A percentile compares a stretch with the other conserved stretches of the same genome.
Conservation (phyloP, 2,329 filamentous ascomycete genomes). For the Didymellaceae sp. region DNA sequence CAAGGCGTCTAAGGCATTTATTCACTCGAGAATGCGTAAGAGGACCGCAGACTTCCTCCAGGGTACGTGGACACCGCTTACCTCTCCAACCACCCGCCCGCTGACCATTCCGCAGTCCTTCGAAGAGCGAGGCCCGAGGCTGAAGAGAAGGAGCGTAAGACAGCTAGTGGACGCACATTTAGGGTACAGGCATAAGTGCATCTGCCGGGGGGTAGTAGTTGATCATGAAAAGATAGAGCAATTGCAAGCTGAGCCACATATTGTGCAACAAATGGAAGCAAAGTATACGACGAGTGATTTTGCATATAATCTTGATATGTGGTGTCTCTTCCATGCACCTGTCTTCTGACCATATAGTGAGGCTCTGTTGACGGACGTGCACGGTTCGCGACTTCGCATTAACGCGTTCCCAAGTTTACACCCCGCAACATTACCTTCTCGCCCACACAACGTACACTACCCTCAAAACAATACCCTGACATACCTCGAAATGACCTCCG, state of each 20-base stretch:
- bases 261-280: neutral
- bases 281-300: too few species aligned
- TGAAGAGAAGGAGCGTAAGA: constrained; percentile 98
- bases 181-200: constrained; percentile 59
- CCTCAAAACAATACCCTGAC: neutral
- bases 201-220: neutral
- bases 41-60: constrained; percentile 98
- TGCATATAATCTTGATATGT: too few species aligned
- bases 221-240: constrained; percentile 1
- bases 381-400: constrained; percentile 27
- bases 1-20: constrained; percentile 99
- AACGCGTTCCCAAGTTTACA: constrained; percentile 26
- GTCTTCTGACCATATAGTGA: neutral
- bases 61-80: constrained; percentile 61
- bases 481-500: constrained; percentile 33
- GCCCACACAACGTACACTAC: neutral
- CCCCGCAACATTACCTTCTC: constrained; percentile 13
- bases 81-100: neutral
- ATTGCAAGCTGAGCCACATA: neutral
- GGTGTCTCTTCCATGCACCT: too few species aligned
- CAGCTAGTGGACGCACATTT: constrained; percentile 94
- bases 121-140: constrained; percentile 93
- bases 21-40: constrained; percentile 97
- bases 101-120: constrained; percentile 70
- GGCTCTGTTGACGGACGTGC: neutral